Evolutionary conservation across 768 basidiomycete genomes (phyloP), one percentile per base, ranked within the genome.

Genomic region (Cantharellus anzutake): DNA sequence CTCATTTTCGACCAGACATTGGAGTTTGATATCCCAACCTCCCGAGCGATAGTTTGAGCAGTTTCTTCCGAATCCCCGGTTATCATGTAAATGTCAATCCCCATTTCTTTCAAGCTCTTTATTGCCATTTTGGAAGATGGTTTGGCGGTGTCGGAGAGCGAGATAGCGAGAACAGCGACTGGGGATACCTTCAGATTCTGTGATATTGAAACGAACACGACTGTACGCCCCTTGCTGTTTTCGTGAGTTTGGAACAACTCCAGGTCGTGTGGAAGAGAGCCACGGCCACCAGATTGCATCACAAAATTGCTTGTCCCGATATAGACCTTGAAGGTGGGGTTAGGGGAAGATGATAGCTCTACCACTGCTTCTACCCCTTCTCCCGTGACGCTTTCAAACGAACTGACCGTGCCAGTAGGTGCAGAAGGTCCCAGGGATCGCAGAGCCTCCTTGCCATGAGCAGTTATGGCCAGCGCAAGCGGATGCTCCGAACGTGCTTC

Each of bases 401-500:
- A 29, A 29, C 20, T 0, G 20, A 29, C 20, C 20, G 20, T 29
- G 20, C 20, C 20, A 29, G 1, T 29, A 29, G 20, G 20, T 29
- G 20, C 20, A 29, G 20, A 29, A 29, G 20, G 20, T 29, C 20
- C 20, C 20, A 29, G 20, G 20, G 20, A 29, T 29, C 20, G 20
- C 5, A 90, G 69, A 0, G 80, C 65, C 38, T 82, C 79, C 67
- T 79, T 84, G 39, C 90, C 87, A 68, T 90, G 85, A 0, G 78
- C 71, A 3, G 93, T 88, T 55, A 97, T 83, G 11, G 96, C 93
- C 67, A 88, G 86, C 5, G 94, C 96, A 29, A 99, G 80, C 2
- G 96, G 96, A 67, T 99, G 96, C 69, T 98, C 96, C 0, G 93
- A 97, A 62, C 82, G 81, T 5, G 86, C 83, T 70, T 99, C 94